phyloP scores from a whole-genome alignment of 2,329 filamentous ascomycete species.

The Thelonectria olida region DNA sequence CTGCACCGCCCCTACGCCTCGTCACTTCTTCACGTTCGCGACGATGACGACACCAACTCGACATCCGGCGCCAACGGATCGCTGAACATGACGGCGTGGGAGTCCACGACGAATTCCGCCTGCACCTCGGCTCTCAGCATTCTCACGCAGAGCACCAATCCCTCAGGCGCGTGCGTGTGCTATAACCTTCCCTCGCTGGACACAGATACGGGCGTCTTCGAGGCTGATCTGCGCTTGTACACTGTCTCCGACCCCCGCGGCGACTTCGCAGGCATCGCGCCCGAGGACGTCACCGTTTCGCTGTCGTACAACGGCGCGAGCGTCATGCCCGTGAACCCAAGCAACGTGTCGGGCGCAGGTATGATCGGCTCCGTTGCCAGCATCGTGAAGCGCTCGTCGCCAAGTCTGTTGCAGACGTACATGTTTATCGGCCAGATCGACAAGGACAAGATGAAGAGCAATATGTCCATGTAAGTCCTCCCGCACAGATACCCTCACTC shows the following conservation, averaged over 20 bases:
- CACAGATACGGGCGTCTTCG: conserved; percentile 73
- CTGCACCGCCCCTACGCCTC: conserved; percentile 42
- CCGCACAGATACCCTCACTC: conserved; percentile 30
- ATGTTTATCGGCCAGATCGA: conserved; percentile 77
- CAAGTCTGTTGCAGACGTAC: conserved; percentile 67
- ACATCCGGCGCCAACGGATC: conserved; percentile 49
- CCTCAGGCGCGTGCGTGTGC: conserved; percentile 81
- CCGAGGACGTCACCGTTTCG: conserved; percentile 62
- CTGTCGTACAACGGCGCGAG: conserved; percentile 63
- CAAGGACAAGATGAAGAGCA: conserved; percentile 58
- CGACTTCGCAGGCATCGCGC: conserved; percentile 60
- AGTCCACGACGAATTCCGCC: conserved; percentile 62
- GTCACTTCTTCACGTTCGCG: conserved; percentile 23
- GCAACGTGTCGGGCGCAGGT: conserved; percentile 38
- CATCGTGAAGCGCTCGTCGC: conserved; percentile 37
- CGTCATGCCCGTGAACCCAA: conserved; percentile 41
- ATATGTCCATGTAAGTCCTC: conserved; percentile 68
- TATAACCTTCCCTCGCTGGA: conserved; percentile 82
- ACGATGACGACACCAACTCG: conserved; percentile 24
- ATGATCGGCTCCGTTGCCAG: conserved; percentile 31
- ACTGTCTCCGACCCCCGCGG: conserved; percentile 69
- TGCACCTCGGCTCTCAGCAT: conserved; percentile 66
- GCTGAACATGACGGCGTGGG: conserved; percentile 67
- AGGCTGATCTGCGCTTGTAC: conserved; percentile 80
- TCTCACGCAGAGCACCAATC: conserved; percentile 71